Conservation (phyloP, 495 filamentous ascomycete species). For the Hypoxylon perforatum region DNA sequence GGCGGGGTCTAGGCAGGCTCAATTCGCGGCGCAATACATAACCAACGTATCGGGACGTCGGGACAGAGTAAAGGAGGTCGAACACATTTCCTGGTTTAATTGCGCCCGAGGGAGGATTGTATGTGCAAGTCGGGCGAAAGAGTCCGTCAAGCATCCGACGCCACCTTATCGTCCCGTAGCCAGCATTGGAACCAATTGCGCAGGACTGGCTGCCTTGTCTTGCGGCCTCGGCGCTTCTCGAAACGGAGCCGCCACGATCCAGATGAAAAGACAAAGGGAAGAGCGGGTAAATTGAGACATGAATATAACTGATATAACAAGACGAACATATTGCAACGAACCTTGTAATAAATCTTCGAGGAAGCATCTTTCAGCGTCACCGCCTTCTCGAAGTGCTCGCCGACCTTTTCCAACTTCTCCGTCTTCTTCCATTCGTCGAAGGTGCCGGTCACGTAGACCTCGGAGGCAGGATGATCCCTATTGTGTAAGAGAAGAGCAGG, state of each 20-base stretch:
- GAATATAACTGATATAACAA: constrained; percentile 7
- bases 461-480: constrained; percentile 80
- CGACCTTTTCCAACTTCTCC: constrained; percentile 79
- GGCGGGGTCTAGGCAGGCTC: constrained; percentile 18
- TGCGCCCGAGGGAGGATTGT: constrained; percentile 5
- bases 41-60: constrained; percentile 8
- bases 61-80: constrained; percentile 17
- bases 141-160: constrained; percentile 4
- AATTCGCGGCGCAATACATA: constrained; percentile 4
- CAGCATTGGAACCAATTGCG: constrained; percentile 3
- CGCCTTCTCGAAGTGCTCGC: constrained; percentile 77
- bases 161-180: constrained; percentile 9
- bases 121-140: constrained; percentile 16
- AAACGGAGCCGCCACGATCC: constrained; percentile 47
- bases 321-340: constrained; percentile 56
- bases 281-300: constrained; percentile 19
- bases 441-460: constrained; percentile 94
- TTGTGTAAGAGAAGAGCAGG: constrained; percentile 12
- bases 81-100: neutral
- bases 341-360: constrained; percentile 86
- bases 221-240: constrained; percentile 22
- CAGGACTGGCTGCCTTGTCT: constrained; percentile 6
- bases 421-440: constrained; percentile 95
- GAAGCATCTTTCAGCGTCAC: constrained; percentile 71
- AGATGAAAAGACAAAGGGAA: constrained; percentile 18